Base-by-base conservation (phyloP, 768 basidiomycete species). In the Russula emetica region DNA sequence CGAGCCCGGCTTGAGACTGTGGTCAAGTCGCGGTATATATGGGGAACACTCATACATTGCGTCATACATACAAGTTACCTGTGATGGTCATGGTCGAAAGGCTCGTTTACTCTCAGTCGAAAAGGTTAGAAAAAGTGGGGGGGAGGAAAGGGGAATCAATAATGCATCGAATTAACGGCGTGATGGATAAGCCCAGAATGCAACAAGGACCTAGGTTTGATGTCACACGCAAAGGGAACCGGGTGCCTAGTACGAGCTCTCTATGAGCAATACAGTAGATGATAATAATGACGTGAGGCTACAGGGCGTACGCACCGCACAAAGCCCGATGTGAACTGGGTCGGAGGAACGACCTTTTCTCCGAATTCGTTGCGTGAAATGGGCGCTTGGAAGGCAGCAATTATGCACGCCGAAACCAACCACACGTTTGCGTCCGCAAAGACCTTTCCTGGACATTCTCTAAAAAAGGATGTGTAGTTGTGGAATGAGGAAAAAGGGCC, bases 371-470 rank as follows among this genome's bases (percentile, higher is more conserved):
- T 47, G 34, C 42, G 40, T 13, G 56, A 54, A 30, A 63, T 54
- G 4, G 59, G 58, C 16, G 58, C 55, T 51, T 62, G 52, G 57
- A 69, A 69, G 52, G 62, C 45, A 45, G 68, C 55, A 26, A 69
- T 57, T 2, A 69, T 58, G 14, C 55, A 69, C 7, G 60, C 68
- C 53, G 58, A 22, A 34, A 64, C 58, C 5, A 69, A 50, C 68
- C 68, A 69, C 36, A 69, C 56, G 52, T 69, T 69, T 8, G 49
- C 54, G n/a, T 69, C 68, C 13, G 67, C 68, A 30, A 69, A 69
- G 22, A n/a, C 28, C 49, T 69, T 58, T 47, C 68, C 68, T 26
- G 66, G 68, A 53, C 68, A 69, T 49, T 55, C 52, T 42, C 68
- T 69, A 22, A 30, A 38, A 18, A 45, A 30, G 2, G 24, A 20